Evolutionary conservation across 2,329 filamentous ascomycete species (phyloP).

Genomic region (Hymenoscyphus fraxineus): DNA sequence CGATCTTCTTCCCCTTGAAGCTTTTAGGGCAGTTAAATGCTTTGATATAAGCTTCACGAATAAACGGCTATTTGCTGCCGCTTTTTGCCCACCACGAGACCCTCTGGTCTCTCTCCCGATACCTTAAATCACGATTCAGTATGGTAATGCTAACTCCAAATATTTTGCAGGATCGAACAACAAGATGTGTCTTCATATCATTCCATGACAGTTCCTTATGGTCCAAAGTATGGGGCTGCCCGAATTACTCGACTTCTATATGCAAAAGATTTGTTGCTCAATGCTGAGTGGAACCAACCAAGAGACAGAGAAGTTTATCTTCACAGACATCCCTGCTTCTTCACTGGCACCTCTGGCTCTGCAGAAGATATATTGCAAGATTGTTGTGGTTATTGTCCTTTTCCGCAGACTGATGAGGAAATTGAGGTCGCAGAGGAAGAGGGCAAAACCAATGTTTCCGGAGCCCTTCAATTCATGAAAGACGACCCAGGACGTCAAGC

Average conservation of each 20-base stretch:
- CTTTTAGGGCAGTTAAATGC: too few species aligned
- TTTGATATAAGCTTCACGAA: too few species aligned
- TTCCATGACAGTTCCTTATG: constrained; percentile 70
- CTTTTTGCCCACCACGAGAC: too few species aligned
- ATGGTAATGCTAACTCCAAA: too few species aligned
- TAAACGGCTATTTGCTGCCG: too few species aligned
- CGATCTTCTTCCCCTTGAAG: too few species aligned
- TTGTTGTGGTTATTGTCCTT: constrained; percentile 77
- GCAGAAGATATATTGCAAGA: constrained; percentile 72
- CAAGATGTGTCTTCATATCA: constrained; percentile 78
- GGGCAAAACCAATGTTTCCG: constrained; percentile 71
- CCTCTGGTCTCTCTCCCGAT: too few species aligned
- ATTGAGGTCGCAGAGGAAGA: constrained; percentile 68
- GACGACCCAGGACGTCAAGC: constrained; percentile 78
- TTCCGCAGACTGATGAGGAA: constrained; percentile 66
- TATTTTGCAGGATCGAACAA: constrained; percentile 48
- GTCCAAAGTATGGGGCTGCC: constrained; percentile 56
- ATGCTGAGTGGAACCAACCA: constrained; percentile 80
- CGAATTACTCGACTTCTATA: constrained; percentile 80
- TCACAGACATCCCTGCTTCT: constrained; percentile 82
- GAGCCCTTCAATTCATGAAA: constrained; percentile 68
- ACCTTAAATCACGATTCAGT: too few species aligned
- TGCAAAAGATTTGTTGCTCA: constrained; percentile 75
- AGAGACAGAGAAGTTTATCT: constrained; percentile 73
- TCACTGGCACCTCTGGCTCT: constrained; percentile 49